Evolutionary conservation across 129 eudicot species (phyloP).

Genomic region (Flaveria trinervia): DNA sequence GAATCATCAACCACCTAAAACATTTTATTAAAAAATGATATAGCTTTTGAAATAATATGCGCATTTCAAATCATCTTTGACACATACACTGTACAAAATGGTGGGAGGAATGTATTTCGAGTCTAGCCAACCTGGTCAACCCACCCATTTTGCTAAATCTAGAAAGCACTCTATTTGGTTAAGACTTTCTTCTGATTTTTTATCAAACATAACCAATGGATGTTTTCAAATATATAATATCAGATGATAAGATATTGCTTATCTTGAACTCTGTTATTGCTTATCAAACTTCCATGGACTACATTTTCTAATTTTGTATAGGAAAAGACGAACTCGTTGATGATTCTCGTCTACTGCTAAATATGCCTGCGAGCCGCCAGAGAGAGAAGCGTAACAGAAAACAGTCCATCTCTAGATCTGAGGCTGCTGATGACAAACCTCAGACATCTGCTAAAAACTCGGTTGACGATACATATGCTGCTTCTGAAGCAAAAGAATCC

Average conservation of each 20-base stretch:
- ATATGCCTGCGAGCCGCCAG: conserved; percentile 37
- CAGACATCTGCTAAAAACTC: conserved; percentile 48
- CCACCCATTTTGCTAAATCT: background rate
- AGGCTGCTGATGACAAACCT: conserved; percentile 47
- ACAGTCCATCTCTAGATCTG: conserved; percentile 40
- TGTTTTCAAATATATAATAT: background rate
- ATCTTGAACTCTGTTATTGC: conserved; percentile 17
- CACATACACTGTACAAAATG: background rate
- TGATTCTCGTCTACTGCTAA: conserved; percentile 46
- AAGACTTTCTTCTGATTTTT: background rate
- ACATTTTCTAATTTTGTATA: conserved; percentile 17
- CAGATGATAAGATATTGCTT: conserved; percentile 13
- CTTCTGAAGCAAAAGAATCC: conserved; percentile 50
- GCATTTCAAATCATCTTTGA: background rate
- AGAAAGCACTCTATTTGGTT: conserved; percentile 9
- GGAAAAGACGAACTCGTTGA: conserved; percentile 46
- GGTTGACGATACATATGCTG: conserved; percentile 38
- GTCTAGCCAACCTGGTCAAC: background rate
- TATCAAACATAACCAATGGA: background rate
- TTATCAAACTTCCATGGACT: background rate
- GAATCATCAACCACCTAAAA: background rate
- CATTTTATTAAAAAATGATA: background rate
- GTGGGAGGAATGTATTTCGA: background rate
- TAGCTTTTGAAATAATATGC: background rate
- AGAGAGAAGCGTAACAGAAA: conserved; percentile 50